phyloP scores from a whole-genome alignment of 768 basidiomycete genomes.

The Rhizopogon vulgaris region DNA sequence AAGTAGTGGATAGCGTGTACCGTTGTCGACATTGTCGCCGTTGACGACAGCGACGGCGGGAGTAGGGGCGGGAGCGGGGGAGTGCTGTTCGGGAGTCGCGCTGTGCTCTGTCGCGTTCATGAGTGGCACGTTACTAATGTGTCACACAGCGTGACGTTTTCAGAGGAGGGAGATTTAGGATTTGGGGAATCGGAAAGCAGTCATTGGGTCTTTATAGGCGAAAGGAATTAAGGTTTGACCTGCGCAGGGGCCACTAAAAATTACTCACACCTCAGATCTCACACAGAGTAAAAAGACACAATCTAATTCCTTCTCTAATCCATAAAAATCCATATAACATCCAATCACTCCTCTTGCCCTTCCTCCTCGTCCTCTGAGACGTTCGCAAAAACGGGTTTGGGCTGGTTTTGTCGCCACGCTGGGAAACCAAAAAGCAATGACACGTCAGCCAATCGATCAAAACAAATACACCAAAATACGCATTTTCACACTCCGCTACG shows the following conservation, averaged over 20 bases:
- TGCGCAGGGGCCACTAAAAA: constrained; percentile 63
- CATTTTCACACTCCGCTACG: constrained; percentile 23
- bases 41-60: constrained; percentile 12
- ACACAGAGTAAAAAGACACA: constrained; percentile 8
- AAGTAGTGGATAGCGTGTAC: constrained; percentile 32
- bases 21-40: constrained; percentile 25
- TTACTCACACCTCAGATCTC: constrained; percentile 27
- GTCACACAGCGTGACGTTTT: constrained; percentile 59
- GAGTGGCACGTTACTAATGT: constrained; percentile 56
- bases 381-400: constrained; percentile 76
- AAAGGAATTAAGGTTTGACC: constrained; percentile 80
- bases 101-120: constrained; percentile 48
- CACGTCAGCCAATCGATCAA: constrained; percentile 49
- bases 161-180: constrained; percentile 47
- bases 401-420: constrained; percentile 88
- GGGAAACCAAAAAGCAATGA: constrained; percentile 41
- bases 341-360: constrained; percentile 42
- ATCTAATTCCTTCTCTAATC: not conserved
- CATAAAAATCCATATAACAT: not conserved
- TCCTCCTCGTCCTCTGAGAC: constrained; percentile 51
- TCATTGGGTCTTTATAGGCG: constrained; percentile 79
- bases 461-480: constrained; percentile 27
- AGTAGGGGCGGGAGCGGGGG: constrained; percentile 9
- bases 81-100: constrained; percentile 27
- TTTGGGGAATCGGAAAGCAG: constrained; percentile 63